These are phyloP conservation scores for Boechera retrofracta DNA, from an alignment of 345 rosid genomes.

Conservation along the genomic window DNA sequence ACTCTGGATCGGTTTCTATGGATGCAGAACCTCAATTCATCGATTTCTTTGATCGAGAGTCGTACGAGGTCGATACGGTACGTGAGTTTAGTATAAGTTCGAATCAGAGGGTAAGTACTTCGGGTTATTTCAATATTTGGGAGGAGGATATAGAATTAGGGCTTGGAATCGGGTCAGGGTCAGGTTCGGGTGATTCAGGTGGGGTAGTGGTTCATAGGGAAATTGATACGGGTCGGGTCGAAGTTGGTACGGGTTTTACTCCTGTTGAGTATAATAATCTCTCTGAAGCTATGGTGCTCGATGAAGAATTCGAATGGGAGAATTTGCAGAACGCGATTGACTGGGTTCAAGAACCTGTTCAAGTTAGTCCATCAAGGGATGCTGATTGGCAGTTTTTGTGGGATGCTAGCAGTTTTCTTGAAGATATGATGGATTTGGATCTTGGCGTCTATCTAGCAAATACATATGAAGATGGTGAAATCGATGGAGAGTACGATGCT, in stretches of 20 bases:
- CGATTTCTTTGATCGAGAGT: slow-evolving; percentile 38
- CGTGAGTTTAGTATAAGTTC: neutral
- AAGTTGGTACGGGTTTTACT: neutral
- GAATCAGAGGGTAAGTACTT: slow-evolving; percentile 17
- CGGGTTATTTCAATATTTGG: neutral
- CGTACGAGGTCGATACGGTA: neutral
- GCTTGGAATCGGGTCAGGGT: slow-evolving; percentile 30
- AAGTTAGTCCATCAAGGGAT: neutral
- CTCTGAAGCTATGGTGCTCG: slow-evolving; percentile 10
- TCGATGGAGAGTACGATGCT: slow-evolving; percentile 1
- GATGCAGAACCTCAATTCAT: slow-evolving; percentile 32
- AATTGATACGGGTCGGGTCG: slow-evolving; percentile 28
- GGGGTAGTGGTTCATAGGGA: slow-evolving; percentile 26
- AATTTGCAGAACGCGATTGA: slow-evolving; percentile 29
- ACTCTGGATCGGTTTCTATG: slow-evolving; percentile 8
- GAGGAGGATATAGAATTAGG: slow-evolving; percentile 35
- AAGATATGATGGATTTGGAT: slow-evolving; percentile 22
- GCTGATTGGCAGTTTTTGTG: neutral
- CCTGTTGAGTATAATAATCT: neutral
- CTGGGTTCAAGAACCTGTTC: slow-evolving; percentile 14
- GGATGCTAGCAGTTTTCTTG: neutral
- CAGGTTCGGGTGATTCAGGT: slow-evolving; percentile 16
- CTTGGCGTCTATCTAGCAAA: neutral
- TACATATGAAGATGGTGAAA: slow-evolving; percentile 19
- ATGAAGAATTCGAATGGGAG: slow-evolving; percentile 45